phyloP scores from a whole-genome alignment of 2,329 filamentous ascomycete species.

The Thielaviopsis musarum region DNA sequence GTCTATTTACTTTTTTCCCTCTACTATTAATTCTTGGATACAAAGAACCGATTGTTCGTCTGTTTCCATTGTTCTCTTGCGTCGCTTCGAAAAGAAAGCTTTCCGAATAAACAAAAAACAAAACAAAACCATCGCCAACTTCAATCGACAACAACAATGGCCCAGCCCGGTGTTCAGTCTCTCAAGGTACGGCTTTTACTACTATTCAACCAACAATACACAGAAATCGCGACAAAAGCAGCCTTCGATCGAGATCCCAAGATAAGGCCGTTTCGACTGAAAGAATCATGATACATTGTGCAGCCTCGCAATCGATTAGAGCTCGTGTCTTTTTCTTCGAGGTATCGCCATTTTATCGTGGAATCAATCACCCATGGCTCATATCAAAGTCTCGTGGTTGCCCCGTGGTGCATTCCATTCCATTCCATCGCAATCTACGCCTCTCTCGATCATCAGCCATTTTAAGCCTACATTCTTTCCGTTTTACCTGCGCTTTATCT shows the following conservation, averaged over 20 bases:
- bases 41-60: neutral
- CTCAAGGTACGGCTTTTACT: slow-evolving; percentile 51
- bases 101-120: neutral
- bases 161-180: slow-evolving; percentile 72
- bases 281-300: neutral
- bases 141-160: slow-evolving; percentile 40
- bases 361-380: neutral
- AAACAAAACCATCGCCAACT: neutral
- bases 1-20: no score
- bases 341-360: neutral
- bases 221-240: slow-evolving; percentile 11
- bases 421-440: neutral
- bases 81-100: neutral
- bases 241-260: neutral
- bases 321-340: neutral
- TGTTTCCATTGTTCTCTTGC: neutral
- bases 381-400: neutral
- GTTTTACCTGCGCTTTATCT: neutral
- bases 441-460: neutral
- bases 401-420: neutral
- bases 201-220: slow-evolving; percentile 13
- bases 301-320: neutral
- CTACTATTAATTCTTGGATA: neutral
- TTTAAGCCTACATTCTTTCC: neutral
- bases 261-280: neutral